phyloP scores from a whole-genome alignment of 768 basidiomycete genomes.

The Pulveroboletus sp. region DNA sequence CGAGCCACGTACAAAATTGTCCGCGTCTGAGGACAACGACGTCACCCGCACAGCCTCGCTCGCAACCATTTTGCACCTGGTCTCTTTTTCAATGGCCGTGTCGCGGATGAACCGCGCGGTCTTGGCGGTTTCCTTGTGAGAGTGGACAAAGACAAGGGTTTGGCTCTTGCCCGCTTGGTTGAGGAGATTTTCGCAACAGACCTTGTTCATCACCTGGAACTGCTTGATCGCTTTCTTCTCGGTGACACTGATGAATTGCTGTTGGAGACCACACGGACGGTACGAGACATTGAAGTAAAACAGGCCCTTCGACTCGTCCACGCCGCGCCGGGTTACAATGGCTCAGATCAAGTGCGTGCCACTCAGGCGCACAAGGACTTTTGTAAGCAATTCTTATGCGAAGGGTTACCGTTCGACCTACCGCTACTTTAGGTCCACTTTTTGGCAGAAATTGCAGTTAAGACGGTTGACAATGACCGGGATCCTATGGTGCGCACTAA shows the following conservation, averaged over 20 bases:
- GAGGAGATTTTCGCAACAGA: constrained; percentile 97
- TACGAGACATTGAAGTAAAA: constrained; percentile 97
- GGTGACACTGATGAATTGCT: constrained; percentile 95
- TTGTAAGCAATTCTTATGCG: constrained; percentile 96
- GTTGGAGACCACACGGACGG: constrained; percentile 91
- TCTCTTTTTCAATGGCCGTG: constrained; percentile 94
- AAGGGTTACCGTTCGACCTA: constrained; percentile 96
- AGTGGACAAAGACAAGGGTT: constrained; percentile 95
- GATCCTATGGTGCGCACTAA: constrained; percentile 73
- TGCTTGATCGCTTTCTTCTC: constrained; percentile 99
- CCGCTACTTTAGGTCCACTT: constrained; percentile 94
- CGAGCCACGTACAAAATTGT: constrained; percentile 74
- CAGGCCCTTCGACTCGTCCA: constrained; percentile 86
- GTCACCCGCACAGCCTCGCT: constrained; percentile 71
- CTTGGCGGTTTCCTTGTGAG: constrained; percentile 97
- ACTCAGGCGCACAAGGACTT: constrained; percentile 97
- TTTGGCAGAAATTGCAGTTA: constrained; percentile 96
- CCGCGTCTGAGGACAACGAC: constrained; percentile 86
- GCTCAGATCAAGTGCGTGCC: too few species aligned
- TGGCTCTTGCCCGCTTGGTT: constrained; percentile 91
- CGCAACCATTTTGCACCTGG: constrained; percentile 86
- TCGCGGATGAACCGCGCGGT: constrained; percentile 94
- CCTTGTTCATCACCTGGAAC: constrained; percentile 97
- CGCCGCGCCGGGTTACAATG: too few species aligned
- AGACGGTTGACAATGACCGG: constrained; percentile 99